Evolutionary conservation across 2,329 filamentous ascomycete genomes (phyloP).

Genomic region (Cercospora canescens): DNA sequence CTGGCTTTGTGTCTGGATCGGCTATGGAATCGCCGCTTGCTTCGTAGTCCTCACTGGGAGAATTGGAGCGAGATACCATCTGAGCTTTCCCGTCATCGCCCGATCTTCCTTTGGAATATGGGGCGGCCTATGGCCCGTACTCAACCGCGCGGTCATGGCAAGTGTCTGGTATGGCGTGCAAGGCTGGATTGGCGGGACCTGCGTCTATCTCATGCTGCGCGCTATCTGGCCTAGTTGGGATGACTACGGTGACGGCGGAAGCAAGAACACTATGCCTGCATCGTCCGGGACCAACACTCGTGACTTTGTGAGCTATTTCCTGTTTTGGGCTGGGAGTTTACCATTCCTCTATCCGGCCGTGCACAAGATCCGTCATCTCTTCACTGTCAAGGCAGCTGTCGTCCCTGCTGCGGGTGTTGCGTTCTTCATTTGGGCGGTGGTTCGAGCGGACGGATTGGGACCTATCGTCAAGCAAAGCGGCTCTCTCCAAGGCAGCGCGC

Average conservation of each 20-base stretch:
- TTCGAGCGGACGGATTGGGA: conserved; percentile 78
- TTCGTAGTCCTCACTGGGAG: conserved; percentile 12
- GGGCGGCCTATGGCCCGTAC: conserved; percentile 10
- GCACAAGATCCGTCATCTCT: conserved; percentile 85
- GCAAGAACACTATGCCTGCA: conserved; percentile 66
- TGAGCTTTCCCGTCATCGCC: conserved; percentile 16
- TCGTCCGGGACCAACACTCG: conserved; percentile 71
- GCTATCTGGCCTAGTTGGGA: conserved; percentile 69
- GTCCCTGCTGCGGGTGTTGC: conserved; percentile 81
- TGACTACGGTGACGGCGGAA: conserved; percentile 38
- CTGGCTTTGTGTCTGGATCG: conserved; percentile 13
- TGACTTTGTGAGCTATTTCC: conserved; percentile 77
- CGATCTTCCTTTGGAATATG: conserved; percentile 13
- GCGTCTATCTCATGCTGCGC: conserved; percentile 7
- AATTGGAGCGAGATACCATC: conserved; percentile 12
- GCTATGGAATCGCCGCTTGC: conserved; percentile 11
- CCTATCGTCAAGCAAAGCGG: conserved; percentile 74
- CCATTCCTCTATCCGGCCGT: conserved; percentile 89
- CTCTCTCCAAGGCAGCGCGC: conserved; percentile 62
- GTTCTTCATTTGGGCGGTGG: conserved; percentile 85
- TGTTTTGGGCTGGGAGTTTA: conserved; percentile 80
- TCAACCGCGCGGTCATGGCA: conserved; percentile 13
- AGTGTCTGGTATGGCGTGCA: conserved; percentile 13
- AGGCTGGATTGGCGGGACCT: conserved; percentile 11
- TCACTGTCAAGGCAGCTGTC: conserved; percentile 85